phyloP scores from a whole-genome alignment of 805 yeast genomes.

The Suhomyces vadensis region DNA sequence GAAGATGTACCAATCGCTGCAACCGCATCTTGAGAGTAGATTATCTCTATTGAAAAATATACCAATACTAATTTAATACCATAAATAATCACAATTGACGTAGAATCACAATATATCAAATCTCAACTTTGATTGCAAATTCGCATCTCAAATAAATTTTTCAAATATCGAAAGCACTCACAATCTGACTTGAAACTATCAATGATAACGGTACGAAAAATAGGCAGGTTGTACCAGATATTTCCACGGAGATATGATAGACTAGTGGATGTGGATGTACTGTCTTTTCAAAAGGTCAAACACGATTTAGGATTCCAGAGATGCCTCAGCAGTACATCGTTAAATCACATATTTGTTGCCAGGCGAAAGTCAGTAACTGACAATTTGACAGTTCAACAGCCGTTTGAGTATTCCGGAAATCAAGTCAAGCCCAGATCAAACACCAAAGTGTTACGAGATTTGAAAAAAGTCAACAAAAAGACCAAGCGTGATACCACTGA shows the following conservation, averaged over 20 bases:
- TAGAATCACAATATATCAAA: no score
- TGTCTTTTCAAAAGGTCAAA: neutral
- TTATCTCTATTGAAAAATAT: no score
- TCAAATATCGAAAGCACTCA: neutral
- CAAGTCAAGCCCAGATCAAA: neutral
- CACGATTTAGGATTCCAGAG: neutral
- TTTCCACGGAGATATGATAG: neutral
- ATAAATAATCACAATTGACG: no score
- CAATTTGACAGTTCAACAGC: neutral
- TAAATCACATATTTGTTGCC: slow-evolving; percentile 1
- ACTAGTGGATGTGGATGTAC: neutral
- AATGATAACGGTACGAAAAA: slow-evolving; percentile 1
- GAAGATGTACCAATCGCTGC: slow-evolving; percentile 12
- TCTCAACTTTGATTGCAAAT: slow-evolving; percentile 1
- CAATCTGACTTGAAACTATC: no score
- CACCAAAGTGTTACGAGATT: slow-evolving; percentile 9
- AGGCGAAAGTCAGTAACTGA: slow-evolving; percentile 3
- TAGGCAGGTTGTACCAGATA: neutral
- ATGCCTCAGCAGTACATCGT: neutral
- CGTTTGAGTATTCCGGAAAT: neutral
- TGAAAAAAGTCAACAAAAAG: slow-evolving; percentile 16
- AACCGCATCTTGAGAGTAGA: neutral
- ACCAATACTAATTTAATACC: no score
- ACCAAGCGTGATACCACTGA: slow-evolving; percentile 36
- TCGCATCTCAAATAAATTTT: slow-evolving; percentile 2